phyloP scores from a whole-genome alignment of 179 eudicot species.

The Corrigiola litoralis region DNA sequence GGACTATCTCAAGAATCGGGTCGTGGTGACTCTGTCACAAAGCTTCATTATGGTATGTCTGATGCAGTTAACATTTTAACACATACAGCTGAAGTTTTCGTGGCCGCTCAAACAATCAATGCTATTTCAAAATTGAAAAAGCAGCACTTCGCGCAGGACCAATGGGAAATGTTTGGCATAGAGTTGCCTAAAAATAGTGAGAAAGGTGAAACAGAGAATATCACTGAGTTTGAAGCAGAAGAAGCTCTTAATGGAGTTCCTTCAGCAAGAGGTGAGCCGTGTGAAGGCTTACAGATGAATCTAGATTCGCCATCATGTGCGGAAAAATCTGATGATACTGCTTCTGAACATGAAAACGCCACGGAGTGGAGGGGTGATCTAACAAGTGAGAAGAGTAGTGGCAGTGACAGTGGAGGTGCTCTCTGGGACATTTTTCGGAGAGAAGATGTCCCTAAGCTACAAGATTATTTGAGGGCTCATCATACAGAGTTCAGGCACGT shows the following conservation, averaged over 20 bases:
- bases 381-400: too few species aligned
- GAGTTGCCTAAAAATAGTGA: background rate
- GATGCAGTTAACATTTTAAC: constrained; percentile 66
- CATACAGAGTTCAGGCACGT: constrained; percentile 52
- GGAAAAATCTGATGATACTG: background rate
- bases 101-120: background rate
- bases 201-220: too few species aligned
- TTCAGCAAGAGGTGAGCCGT: too few species aligned
- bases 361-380: too few species aligned
- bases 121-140: constrained; percentile 20
- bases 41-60: constrained; percentile 61
- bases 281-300: too few species aligned
- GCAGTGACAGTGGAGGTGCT: constrained; percentile 50
- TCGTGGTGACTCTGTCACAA: constrained; percentile 70
- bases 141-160: constrained; percentile 31
- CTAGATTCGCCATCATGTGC: too few species aligned
- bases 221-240: background rate
- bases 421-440: constrained; percentile 67
- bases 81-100: constrained; percentile 39
- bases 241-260: background rate
- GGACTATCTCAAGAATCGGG: constrained; percentile 61
- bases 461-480: constrained; percentile 52
- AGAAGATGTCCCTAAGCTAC: constrained; percentile 55
- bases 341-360: too few species aligned
- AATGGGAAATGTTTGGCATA: constrained; percentile 25